Conservation (phyloP, 805 yeast species). For the Sugiyamaella marilandica region DNA sequence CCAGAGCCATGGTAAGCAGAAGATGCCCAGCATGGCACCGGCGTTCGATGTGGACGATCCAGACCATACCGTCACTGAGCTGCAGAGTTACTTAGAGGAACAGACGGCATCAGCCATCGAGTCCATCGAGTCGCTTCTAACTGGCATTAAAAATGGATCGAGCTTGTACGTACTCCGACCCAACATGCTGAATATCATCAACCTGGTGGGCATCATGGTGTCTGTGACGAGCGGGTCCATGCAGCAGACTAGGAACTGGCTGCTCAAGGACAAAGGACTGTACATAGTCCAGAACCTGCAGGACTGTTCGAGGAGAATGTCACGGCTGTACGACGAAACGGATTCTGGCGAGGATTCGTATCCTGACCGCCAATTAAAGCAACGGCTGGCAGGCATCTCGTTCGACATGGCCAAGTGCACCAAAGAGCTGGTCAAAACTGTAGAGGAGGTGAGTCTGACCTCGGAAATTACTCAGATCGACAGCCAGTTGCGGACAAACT, state of each 20-base stretch:
- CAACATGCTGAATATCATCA: constrained; percentile 71
- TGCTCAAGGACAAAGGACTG: constrained; percentile 81
- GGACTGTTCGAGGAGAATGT: constrained; percentile 84
- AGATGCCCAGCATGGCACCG: constrained; percentile 8
- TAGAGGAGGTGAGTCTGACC: constrained; percentile 86
- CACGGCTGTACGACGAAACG: constrained; percentile 51
- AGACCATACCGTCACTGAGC: constrained; percentile 80
- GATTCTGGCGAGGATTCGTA: constrained; percentile 38
- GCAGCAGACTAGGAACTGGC: constrained; percentile 81
- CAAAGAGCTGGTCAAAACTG: constrained; percentile 91
- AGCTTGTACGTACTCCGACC: constrained; percentile 68
- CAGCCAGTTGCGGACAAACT: constrained; percentile 32
- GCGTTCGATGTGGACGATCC: constrained; percentile 80
- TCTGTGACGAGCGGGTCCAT: constrained; percentile 83
- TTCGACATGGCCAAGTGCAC: constrained; percentile 96
- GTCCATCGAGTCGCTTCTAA: constrained; percentile 75
- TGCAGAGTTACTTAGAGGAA: constrained; percentile 81
- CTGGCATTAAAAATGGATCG: constrained; percentile 47
- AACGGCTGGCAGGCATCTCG: constrained; percentile 91
- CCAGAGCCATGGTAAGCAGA: constrained; percentile 9
- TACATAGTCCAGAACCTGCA: constrained; percentile 85
- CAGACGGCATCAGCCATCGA: constrained; percentile 89
- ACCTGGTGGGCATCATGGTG: constrained; percentile 79
- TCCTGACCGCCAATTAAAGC: constrained; percentile 87
- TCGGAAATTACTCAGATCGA: constrained; percentile 81